These are phyloP conservation scores for Suhomyces maxii DNA, from an alignment of 1,139 yeast species.

Conservation along the genomic window DNA sequence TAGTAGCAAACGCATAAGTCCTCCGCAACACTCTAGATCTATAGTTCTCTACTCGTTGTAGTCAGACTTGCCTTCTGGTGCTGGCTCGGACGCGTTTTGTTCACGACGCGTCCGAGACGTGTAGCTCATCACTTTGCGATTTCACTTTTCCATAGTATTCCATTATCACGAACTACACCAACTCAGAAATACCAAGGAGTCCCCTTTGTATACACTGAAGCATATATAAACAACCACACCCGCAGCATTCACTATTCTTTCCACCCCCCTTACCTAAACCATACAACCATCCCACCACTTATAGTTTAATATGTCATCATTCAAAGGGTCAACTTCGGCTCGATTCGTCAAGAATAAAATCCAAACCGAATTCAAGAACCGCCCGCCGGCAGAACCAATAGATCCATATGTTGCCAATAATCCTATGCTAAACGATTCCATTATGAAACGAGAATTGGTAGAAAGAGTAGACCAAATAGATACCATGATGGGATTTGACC, in stretches of 20 bases:
- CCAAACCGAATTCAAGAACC: slow-evolving; percentile 18
- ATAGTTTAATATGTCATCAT: slow-evolving; percentile 8
- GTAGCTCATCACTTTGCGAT: not conserved
- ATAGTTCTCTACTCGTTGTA: not conserved
- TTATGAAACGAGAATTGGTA: slow-evolving; percentile 43
- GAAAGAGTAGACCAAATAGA: slow-evolving; percentile 66
- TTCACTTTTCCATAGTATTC: not conserved
- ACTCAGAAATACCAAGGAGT: too few relatives aligned
- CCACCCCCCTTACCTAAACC: not conserved
- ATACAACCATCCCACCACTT: not conserved
- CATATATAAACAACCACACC: too few relatives aligned
- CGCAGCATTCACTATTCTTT: not conserved
- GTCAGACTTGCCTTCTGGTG: too few relatives aligned
- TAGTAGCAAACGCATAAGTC: too few relatives aligned
- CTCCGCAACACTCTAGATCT: not conserved
- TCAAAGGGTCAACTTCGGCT: slow-evolving; percentile 56
- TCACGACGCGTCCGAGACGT: not conserved
- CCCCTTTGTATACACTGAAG: too few relatives aligned
- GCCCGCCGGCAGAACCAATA: slow-evolving; percentile 7
- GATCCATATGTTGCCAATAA: slow-evolving; percentile 32
- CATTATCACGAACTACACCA: too few relatives aligned
- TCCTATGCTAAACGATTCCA: slow-evolving; percentile 45
- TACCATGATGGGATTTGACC: slow-evolving; percentile 78
- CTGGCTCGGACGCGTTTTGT: not conserved
- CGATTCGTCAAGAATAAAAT: slow-evolving; percentile 51